These are phyloP conservation scores for Aquilaria sinensis DNA, from an alignment of 345 rosid genomes.

Conservation along the genomic window DNA sequence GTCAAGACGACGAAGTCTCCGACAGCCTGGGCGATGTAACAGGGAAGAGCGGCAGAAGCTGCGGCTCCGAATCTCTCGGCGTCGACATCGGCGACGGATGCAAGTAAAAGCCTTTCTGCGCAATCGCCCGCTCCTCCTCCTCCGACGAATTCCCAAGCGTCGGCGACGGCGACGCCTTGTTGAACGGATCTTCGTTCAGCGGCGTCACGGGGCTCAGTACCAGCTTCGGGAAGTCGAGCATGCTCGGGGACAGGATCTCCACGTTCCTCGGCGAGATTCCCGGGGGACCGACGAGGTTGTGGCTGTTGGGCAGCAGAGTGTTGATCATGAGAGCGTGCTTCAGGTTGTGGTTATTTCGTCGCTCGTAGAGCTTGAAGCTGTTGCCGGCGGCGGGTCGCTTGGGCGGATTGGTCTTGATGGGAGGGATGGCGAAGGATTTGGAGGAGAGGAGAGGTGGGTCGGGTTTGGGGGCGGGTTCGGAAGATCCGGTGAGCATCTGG, in stretches of 20 bases:
- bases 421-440: conserved; percentile 57
- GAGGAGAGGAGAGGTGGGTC: conserved; percentile 28
- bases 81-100: conserved; percentile 93
- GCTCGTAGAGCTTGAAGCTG: conserved; percentile 83
- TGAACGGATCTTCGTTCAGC: conserved; percentile 57
- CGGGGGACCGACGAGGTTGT: background rate
- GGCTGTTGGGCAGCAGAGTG: conserved; percentile 49
- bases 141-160: conserved; percentile 36
- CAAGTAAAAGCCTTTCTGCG: conserved; percentile 80
- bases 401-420: conserved; percentile 47
- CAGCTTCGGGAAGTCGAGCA: conserved; percentile 89
- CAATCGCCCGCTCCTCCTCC: conserved; percentile 87
- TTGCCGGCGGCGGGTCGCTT: conserved; percentile 31
- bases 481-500: conserved; percentile 87
- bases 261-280: conserved; percentile 61
- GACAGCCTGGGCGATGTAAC: conserved; percentile 74
- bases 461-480: conserved; percentile 39
- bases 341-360: conserved; percentile 62
- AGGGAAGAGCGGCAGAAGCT: conserved; percentile 84
- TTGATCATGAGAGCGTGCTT: conserved; percentile 87
- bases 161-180: conserved; percentile 46
- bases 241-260: conserved; percentile 86
- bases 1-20: conserved; percentile 27
- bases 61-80: conserved; percentile 87
- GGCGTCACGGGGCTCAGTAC: conserved; percentile 94